phyloP scores from a whole-genome alignment of 257 asterid species.

The Plantago ovata region DNA sequence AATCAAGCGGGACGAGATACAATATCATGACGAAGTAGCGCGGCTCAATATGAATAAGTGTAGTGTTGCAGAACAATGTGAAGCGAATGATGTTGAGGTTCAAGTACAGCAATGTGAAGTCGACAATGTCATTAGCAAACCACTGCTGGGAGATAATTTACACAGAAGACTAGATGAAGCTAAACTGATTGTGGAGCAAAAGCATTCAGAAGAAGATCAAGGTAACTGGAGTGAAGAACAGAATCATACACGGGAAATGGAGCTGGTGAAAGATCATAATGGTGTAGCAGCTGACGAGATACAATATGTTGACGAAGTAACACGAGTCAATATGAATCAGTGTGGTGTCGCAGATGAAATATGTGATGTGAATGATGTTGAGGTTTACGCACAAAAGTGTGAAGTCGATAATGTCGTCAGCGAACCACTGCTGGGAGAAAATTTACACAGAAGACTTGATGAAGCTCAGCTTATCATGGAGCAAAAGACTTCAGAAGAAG shows the following conservation, averaged over 20 bases:
- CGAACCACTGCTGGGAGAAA: too few species aligned
- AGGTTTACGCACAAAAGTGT: neutral
- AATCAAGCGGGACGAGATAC: neutral
- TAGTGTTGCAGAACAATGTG: neutral
- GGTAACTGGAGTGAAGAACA: slow-evolving; percentile 8
- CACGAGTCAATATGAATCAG: neutral
- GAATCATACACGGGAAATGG: neutral
- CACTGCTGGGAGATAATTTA: too few species aligned
- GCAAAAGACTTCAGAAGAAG: neutral
- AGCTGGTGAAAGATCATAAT: too few species aligned
- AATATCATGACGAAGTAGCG: neutral
- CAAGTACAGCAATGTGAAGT: slow-evolving; percentile 4
- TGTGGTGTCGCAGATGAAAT: neutral
- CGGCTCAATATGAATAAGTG: neutral
- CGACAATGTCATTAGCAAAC: neutral
- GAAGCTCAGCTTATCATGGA: too few species aligned
- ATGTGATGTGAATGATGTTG: neutral
- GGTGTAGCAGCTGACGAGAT: too few species aligned
- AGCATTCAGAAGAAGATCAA: slow-evolving; percentile 2
- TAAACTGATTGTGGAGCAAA: too few species aligned
- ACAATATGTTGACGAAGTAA: neutral
- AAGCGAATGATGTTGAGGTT: neutral
- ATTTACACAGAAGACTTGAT: too few species aligned
- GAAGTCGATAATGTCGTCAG: neutral
- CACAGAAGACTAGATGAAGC: too few species aligned